Base-by-base conservation (phyloP, 169 alveolate genomes). In the Eimeria necatrix region DNA sequence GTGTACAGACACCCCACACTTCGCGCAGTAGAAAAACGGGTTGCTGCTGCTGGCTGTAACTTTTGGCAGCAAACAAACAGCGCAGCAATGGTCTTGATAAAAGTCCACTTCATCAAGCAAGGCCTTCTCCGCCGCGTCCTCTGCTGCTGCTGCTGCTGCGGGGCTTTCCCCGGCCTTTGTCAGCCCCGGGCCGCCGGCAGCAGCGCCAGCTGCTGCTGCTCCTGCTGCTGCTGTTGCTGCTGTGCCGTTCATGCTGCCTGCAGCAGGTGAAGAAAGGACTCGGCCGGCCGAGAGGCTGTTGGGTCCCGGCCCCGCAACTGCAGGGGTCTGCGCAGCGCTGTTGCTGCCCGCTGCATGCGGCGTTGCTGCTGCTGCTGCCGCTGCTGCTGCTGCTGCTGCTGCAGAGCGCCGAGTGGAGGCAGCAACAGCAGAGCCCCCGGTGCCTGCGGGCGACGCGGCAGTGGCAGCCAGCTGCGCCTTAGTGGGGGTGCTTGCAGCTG, bases 1-100 rank as follows among this genome's bases (percentile, higher is more conserved):
- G 91, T 97, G 98, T 64, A 91, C 93, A 12, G 91, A 84, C 88
- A 97, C 71, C 52, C 93, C 95, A 89, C 98, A 97, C 46, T 97
- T 68, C 53, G 92, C 22, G 93, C 98, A 97, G 70, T 96, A 95
- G 81, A 91, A 95, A 60, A 97, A 59, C 4, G 97, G 97, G 81
- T 97, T 97, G 87, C 51, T 68, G 61, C 78, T 49, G 61, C 90
- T 74, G 64, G 90, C 71, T 16, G 95, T 91, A n/a, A 60, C 24
- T 53, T 56, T 59, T 52, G 95, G 95, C 20, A 91, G 95, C 24
- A 91, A 85, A 46, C 95, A 91, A 41, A 91, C 95, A 3, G 95
- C 95, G 53, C 95, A 91, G 83, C 88, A 91, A 46, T 91, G 95
- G 53, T 91, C 95, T 26, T 91, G 90, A 70, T 91, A 91, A 52